These are phyloP conservation scores for Fraxinus cuspidata DNA, from an alignment of 257 asterid genomes.

Conservation along the genomic window DNA sequence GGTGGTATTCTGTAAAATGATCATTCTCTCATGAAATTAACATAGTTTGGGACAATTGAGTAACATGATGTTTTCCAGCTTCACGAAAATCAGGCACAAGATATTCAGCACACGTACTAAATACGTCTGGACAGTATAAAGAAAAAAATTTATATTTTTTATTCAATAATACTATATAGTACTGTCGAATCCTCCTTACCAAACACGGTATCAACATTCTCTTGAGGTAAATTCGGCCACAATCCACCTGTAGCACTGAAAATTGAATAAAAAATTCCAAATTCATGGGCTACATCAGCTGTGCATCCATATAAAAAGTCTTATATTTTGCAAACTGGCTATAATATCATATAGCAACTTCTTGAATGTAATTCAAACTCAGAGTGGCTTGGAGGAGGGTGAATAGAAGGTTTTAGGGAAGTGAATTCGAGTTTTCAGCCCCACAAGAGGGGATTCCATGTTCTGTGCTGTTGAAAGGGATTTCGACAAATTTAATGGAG, in stretches of 20 bases:
- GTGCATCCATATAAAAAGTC: constrained; percentile 61
- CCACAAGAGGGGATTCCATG: constrained; percentile 50
- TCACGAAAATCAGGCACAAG: constrained; percentile 57
- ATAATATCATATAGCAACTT: constrained; percentile 27
- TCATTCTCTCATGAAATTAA: constrained; percentile 39
- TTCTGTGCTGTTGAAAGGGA: constrained; percentile 51
- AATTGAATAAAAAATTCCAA: constrained; percentile 45
- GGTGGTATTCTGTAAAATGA: constrained; percentile 35
- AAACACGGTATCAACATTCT: constrained; percentile 12
- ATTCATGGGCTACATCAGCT: constrained; percentile 49
- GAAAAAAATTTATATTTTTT: too few species aligned
- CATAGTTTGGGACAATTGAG: constrained; percentile 36
- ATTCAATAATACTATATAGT: too few species aligned
- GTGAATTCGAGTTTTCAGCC: constrained; percentile 43
- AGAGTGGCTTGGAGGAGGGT: constrained; percentile 43
- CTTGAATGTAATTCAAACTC: constrained; percentile 35
- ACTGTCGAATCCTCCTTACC: background rate
- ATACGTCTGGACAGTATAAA: too few species aligned
- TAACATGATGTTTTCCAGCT: constrained; percentile 53
- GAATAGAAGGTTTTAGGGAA: constrained; percentile 40
- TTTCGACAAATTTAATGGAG: constrained; percentile 25
- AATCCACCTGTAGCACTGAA: constrained; percentile 52
- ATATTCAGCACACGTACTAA: constrained; percentile 32
- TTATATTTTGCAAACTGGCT: constrained; percentile 47
- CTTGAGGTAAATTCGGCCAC: constrained; percentile 64